Evolutionary conservation across 2,329 filamentous ascomycete species (phyloP).

Genomic region (Didymella pinodella): DNA sequence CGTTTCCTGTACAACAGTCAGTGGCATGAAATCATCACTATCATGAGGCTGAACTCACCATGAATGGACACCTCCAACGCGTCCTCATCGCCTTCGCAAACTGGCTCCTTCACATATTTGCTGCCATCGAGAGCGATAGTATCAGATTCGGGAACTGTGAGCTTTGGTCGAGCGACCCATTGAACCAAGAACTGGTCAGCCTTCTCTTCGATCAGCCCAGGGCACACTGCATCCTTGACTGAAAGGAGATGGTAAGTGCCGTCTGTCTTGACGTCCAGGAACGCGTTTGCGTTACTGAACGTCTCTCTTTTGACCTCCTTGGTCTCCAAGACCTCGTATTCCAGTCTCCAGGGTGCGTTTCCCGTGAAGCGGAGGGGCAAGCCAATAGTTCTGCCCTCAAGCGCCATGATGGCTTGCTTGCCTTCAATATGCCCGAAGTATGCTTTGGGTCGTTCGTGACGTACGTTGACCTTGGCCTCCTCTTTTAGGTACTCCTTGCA

Average conservation of each 20-base stretch:
- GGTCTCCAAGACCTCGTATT: conserved; percentile 72
- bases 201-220: conserved; percentile 77
- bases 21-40: conserved; percentile 29
- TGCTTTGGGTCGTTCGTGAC: conserved; percentile 85
- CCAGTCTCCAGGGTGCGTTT: conserved; percentile 82
- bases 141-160: conserved; percentile 70
- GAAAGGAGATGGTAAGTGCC: conserved; percentile 83
- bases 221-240: conserved; percentile 81
- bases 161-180: conserved; percentile 83
- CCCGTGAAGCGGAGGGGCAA: conserved; percentile 87
- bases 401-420: conserved; percentile 74
- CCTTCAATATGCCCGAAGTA: conserved; percentile 87
- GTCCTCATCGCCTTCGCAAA: conserved; percentile 95
- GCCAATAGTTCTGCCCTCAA: conserved; percentile 77
- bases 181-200: conserved; percentile 80
- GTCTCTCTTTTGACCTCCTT: conserved; percentile 56
- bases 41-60: conserved; percentile 62
- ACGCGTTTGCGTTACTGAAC: conserved; percentile 70
- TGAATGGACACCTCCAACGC: conserved; percentile 80
- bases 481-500: conserved; percentile 89
- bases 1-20: conserved; percentile 63
- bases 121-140: conserved; percentile 63
- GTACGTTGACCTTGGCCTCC: conserved; percentile 83
- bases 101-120: conserved; percentile 75
- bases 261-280: conserved; percentile 68